Base-by-base conservation (phyloP, 202 grass and related monocot species). In the Eragrostis tef region DNA sequence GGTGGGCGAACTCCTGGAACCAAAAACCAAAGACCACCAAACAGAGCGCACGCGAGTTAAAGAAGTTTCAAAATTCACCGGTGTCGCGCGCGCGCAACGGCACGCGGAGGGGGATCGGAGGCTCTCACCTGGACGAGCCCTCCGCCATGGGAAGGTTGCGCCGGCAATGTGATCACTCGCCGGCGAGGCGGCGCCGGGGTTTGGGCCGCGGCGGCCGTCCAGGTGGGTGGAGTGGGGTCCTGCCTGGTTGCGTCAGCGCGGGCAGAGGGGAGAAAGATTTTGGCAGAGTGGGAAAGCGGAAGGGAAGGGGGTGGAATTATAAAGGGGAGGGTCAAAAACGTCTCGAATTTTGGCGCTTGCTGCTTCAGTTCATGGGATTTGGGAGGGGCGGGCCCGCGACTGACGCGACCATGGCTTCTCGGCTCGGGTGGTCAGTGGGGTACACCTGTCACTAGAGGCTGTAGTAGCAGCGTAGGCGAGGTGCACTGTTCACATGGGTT, bases 41-140 rank as follows among this genome's bases (percentile, higher is more conserved):
- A 77, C 49, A 73, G 65, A 79, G 58, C 0, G 6, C 22, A 51
- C 26, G 4, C n/a, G 46, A 73, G 66, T 79, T 39, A 9, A 24
- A 61, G 3, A 71, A 49, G 14, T 17, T 54, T 67, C 62, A 36
- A 79, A 53, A 67, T 11, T 44, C 62, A 7, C 43, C 49, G 13
- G 13, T 9, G 12, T n/a, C 13, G n/a, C 56, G 39, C 0, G 73
- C 57, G 19, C n/a, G 31, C 34, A 83, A 44, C 60, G 47, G 15
- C 29, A 12, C 15, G 61, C n/a, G 17, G 19, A 10, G 31, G 53
- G 53, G 31, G 73, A 45, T 15, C 52, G 43, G 10, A 9, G 51
- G 34, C 46, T 22, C 86, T 74, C 50, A 82, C 80, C 62, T 88
- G 41, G 80, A 79, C 1, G 80, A 65, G 10, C 74, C 57, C 59